Evolutionary conservation across 352 stramenopile genomes (phyloP), one percentile per base, ranked within the genome.

Genomic region (Phytophthora aleatoria): DNA sequence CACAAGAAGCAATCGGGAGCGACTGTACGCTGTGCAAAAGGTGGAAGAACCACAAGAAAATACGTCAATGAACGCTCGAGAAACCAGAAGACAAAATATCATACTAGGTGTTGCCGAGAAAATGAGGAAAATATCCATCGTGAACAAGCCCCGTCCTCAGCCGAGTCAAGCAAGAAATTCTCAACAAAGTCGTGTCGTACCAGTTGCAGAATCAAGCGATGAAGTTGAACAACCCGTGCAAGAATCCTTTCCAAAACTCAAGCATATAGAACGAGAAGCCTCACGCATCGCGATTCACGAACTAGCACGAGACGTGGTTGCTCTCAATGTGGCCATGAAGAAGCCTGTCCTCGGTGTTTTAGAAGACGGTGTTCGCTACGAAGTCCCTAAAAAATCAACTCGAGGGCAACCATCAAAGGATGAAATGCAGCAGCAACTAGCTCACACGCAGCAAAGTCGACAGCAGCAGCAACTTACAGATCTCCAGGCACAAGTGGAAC

Each of bases 321-420:
- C 55, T 10, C 56, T 65, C n/a, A 70, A 66, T 7, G 20, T 57
- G 12, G 62, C 62, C 44, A 65, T 65, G 62, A 65, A 65, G 36
- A 56, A 61, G 1, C 62, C 49, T n/a, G 49, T 66, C 16, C 41
- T 85, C 1, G 66, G 66, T 42, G 67, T 68, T 2, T 54, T 88
- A 38, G 73, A 85, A 27, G 74, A 87, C 50, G 79, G 76, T 3
- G 76, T 87, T 50, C 79, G 79, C n/a, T 88, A 88, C 47, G 79
- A 85, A 56, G 56, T 75, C 5, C 76, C 76, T 3, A 67, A 67
- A 35, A 84, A 82, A 31, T 76, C 73, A 8, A 61, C 52, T 24
- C 66, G 41, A 56, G 73, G 35, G 55, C 73, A 57, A 53, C 69
- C 12, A 35, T 67, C 36, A 35, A 70, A 55, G 16, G 61, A 58